These are phyloP conservation scores for Rhodomyrtus psidioides DNA, from an alignment of 441 rosid genomes.

Conservation along the genomic window DNA sequence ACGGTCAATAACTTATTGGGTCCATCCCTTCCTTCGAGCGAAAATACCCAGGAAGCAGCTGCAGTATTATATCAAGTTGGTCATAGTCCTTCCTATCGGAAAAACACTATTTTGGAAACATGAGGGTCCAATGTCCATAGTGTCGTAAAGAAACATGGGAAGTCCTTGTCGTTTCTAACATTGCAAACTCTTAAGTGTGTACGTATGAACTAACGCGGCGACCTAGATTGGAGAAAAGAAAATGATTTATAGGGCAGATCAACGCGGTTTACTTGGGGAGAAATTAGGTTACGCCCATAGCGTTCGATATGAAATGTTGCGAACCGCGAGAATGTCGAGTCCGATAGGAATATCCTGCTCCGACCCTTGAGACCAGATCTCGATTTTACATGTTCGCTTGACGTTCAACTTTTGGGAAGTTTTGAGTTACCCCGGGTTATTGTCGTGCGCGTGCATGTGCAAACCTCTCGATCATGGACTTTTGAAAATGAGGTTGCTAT, in stretches of 20 bases:
- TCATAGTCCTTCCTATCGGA: background rate
- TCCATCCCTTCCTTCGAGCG: background rate
- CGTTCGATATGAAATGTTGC: background rate
- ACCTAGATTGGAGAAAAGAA: background rate
- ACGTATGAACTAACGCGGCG: background rate
- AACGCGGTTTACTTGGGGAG: no score
- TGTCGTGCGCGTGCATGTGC: fast-evolving
- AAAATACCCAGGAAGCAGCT: background rate
- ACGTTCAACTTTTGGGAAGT: background rate
- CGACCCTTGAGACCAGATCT: background rate
- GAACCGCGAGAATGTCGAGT: background rate
- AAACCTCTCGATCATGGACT: background rate
- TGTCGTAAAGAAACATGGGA: background rate
- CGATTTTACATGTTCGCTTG: background rate
- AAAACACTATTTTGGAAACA: background rate
- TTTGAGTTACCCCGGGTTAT: background rate
- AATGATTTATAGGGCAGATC: background rate
- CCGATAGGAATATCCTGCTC: background rate
- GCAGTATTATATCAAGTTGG: background rate
- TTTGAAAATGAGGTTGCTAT: background rate
- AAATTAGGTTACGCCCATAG: background rate
- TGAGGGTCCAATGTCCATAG: background rate
- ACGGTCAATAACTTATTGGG: background rate
- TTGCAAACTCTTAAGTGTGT: background rate
- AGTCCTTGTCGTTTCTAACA: background rate